Conservation (phyloP, 2,329 filamentous ascomycete species). For the Alternaria solani region DNA sequence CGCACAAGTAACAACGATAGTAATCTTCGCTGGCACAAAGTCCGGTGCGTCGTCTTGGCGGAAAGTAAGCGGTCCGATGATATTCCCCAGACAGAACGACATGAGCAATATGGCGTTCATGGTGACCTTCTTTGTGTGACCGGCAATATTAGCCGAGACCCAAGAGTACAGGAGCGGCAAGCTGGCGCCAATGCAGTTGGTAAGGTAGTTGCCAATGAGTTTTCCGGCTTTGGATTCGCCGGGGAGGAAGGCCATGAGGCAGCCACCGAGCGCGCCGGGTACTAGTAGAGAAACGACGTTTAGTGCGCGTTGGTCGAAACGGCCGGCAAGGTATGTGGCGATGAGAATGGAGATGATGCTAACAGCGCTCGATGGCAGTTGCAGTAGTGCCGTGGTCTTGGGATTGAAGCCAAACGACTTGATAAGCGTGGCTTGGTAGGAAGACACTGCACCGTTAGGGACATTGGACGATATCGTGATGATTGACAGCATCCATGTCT, state of each 20-base stretch:
- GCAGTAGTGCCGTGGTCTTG: slow-evolving; percentile 41
- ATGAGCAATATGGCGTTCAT: slow-evolving; percentile 59
- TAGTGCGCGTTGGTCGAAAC: slow-evolving; percentile 33
- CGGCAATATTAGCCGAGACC: slow-evolving; percentile 57
- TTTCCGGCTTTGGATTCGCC: slow-evolving; percentile 23
- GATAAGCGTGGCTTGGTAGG: slow-evolving; percentile 40
- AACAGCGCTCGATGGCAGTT: slow-evolving; percentile 36
- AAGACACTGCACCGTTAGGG: slow-evolving; percentile 52
- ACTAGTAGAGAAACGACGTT: slow-evolving; percentile 28
- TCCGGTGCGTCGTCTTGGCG: slow-evolving; percentile 43
- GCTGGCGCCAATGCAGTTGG: slow-evolving; percentile 50
- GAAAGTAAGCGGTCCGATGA: slow-evolving; percentile 55
- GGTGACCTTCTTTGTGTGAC: slow-evolving; percentile 60
- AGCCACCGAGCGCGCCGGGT: slow-evolving; percentile 31
- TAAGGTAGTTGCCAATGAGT: slow-evolving; percentile 55
- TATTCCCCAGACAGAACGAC: slow-evolving; percentile 55
- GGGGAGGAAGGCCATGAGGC: slow-evolving; percentile 34
- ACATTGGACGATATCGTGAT: slow-evolving; percentile 41
- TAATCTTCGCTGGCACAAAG: slow-evolving; percentile 57
- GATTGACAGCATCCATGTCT: slow-evolving; percentile 48
- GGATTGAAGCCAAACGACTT: slow-evolving; percentile 50
- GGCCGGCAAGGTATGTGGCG: slow-evolving; percentile 34
- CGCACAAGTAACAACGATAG: slow-evolving; percentile 34
- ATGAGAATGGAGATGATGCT: slow-evolving; percentile 33
- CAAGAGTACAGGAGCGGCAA: slow-evolving; percentile 49